Base-by-base conservation (phyloP, 495 filamentous ascomycete genomes). In the Evernia prunastri region DNA sequence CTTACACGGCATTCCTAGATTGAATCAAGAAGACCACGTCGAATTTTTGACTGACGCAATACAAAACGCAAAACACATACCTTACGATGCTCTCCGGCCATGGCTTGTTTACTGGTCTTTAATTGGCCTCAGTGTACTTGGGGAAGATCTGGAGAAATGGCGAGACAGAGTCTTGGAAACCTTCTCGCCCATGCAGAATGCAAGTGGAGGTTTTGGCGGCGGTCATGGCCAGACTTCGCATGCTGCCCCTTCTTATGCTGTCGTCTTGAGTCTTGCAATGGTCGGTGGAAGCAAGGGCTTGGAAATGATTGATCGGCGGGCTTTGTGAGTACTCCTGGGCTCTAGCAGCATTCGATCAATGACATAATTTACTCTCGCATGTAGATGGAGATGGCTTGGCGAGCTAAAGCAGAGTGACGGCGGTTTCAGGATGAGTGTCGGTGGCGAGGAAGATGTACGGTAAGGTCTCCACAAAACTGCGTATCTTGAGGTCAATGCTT, bases 61-160 rank as follows among this genome's bases (percentile, higher is more conserved):
- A 23, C 80, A 80, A 45, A 73, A 77, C 0, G 72, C 79, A 4
- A 73, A 75, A 15, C 94, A 87, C 68, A 83, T 87, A 27, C 76
- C 76, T 2, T 80, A 89, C 58, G 94, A 98, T 77, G 87, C 94
- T 20, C 89, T 86, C 68, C 80, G 94, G 56, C 91, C 94, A 2
- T 98, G 94, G 94, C 81, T 96, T 69, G 76, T 94, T 66, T 97
- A 97, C 75, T 98, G 94, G 94, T 86, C 83, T 49, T 75, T 97
- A 37, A 82, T 84, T 13, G 90, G 83, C 0, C 79, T 97, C 31
- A 76, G 80, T 43, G 74, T 90, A 27, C 78, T 97, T 43, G 91
- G 90, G 27, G 83, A 89, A 67, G 90, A 96, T 71, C 78, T 93
- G 23, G 82, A 80, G 39, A 69, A 74, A 63, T 92, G 91, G 70